Percentiles rank a stretch among this genome's conserved stretches.
phyloP scores from a whole-genome alignment of 805 yeast genomes.

The Nakazawaea sp. region DNA sequence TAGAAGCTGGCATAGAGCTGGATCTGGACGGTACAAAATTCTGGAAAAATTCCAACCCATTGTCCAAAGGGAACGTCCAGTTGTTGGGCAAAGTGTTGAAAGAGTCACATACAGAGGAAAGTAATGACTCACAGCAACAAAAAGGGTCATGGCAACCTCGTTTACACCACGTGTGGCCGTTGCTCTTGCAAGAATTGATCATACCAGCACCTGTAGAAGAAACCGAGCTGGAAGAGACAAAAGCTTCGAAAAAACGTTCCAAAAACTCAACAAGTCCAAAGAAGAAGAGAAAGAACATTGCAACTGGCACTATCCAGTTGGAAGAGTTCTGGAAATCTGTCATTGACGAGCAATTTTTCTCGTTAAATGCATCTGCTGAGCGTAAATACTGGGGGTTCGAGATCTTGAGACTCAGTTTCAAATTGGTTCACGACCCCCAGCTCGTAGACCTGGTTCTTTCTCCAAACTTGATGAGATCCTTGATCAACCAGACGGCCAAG shows the following conservation, averaged over 20 bases:
- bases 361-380: slow-evolving; percentile 73
- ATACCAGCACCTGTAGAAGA: neutral
- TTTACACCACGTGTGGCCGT: slow-evolving; percentile 71
- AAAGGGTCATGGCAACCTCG: slow-evolving; percentile 70
- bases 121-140: slow-evolving; percentile 33
- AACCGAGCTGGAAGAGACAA: slow-evolving; percentile 16
- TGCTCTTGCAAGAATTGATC: slow-evolving; percentile 40
- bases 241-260: slow-evolving; percentile 32
- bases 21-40: slow-evolving; percentile 12
- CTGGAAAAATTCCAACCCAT: slow-evolving; percentile 75
- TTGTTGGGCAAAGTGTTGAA: slow-evolving; percentile 56
- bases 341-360: slow-evolving; percentile 75
- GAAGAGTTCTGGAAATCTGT: slow-evolving; percentile 74
- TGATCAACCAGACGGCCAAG: slow-evolving; percentile 72
- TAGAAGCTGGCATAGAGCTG: neutral
- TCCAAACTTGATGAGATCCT: slow-evolving; percentile 60
- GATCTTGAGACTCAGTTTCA: slow-evolving; percentile 47
- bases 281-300: slow-evolving; percentile 12
- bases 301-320: slow-evolving; percentile 24
- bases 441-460: slow-evolving; percentile 33
- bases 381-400: slow-evolving; percentile 84
- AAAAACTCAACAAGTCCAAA: slow-evolving; percentile 18
- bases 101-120: slow-evolving; percentile 38
- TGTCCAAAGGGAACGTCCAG: slow-evolving; percentile 61
- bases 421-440: slow-evolving; percentile 27